Percentiles rank a stretch among this genome's conserved stretches.
Evolutionary conservation across 1,284 basidiomycete genomes (phyloP).

Genomic region (Athelia psychrophila): DNA sequence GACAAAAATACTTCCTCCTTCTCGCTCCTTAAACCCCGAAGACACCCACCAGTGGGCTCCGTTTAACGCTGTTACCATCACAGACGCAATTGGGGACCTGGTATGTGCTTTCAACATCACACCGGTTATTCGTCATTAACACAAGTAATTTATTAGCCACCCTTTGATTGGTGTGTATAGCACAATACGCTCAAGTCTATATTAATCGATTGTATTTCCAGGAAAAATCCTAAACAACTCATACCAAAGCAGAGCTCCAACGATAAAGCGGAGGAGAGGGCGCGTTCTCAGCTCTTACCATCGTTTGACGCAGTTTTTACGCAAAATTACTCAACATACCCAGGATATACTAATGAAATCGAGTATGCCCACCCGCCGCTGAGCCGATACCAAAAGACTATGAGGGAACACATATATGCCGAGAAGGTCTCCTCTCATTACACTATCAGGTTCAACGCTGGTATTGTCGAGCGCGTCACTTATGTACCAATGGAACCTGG

Average conservation of each 20-base stretch:
- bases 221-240: conserved; percentile 48
- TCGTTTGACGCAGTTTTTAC: too few relatives aligned
- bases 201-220: conserved; percentile 22
- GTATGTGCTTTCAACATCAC: conserved; percentile 32
- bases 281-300: conserved; percentile 23
- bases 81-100: conserved; percentile 65
- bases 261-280: conserved; percentile 27
- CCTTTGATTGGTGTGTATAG: conserved; percentile 67
- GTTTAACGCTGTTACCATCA: conserved; percentile 48
- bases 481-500: conserved; percentile 44
- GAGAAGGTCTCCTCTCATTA: conserved; percentile 45
- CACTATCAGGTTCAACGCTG: conserved; percentile 35
- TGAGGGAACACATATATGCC: conserved; percentile 33
- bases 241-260: conserved; percentile 24
- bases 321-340: conserved; percentile 10
- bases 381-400: conserved; percentile 56
- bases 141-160: conserved; percentile 36
- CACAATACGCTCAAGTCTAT: too few relatives aligned
- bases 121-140: conserved; percentile 2
- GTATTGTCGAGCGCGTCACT: conserved; percentile 51
- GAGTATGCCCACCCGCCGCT: conserved; percentile 44
- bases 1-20: conserved; percentile 31
- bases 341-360: conserved; percentile 45
- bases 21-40: conserved; percentile 34
- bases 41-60: conserved; percentile 52